Evolutionary conservation across 1,139 yeast species (phyloP), one percentile per base, ranked within the genome.

Genomic region (Taphrina populina): DNA sequence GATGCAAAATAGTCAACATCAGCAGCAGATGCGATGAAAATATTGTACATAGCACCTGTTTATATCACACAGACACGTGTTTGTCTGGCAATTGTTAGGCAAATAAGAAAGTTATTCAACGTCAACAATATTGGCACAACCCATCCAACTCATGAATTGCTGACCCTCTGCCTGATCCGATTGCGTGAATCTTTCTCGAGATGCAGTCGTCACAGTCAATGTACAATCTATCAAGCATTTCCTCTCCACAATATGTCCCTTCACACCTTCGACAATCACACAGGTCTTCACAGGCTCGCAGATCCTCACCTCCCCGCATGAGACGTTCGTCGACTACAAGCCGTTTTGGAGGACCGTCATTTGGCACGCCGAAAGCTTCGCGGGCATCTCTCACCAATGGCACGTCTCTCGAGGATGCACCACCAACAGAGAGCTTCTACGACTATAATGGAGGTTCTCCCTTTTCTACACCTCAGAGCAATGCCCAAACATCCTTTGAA

Each of bases 351-450:
- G 60, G 60, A 1, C 59, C 60, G 19, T 49, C 60, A 19, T 58
- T 58, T 43, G 60, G 60, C 36, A 58, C 59, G 1, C 60, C 60
- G 10, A 58, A 58, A 36, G 45, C 47, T 1, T 11, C 47, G 23
- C 52, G 56, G 11, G 23, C 45, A n/a, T 35, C 39, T 13, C 34
- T 27, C 19, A 43, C 54, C 3, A 39, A 40, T 11, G 52, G 44
- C n/a, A 35, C 41, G 1, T 30, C 43, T 3, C 35, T 41, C 17
- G 59, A 58, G 36, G 60, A 58, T 13, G 60, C 60, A 1, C 60
- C 60, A 15, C 60, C 60, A 2, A 51, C 54, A 11, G 53, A 49
- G 34, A 58, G 60, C n/a, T 52, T 58, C 33, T 58, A 58, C 32
- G 60, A 58, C 21, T 51, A 37, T 8, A 36, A 37, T n/a, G 51